These are phyloP conservation scores for Aspergillus piperis DNA, from an alignment of 2,329 filamentous ascomycete species.

Conservation along the genomic window DNA sequence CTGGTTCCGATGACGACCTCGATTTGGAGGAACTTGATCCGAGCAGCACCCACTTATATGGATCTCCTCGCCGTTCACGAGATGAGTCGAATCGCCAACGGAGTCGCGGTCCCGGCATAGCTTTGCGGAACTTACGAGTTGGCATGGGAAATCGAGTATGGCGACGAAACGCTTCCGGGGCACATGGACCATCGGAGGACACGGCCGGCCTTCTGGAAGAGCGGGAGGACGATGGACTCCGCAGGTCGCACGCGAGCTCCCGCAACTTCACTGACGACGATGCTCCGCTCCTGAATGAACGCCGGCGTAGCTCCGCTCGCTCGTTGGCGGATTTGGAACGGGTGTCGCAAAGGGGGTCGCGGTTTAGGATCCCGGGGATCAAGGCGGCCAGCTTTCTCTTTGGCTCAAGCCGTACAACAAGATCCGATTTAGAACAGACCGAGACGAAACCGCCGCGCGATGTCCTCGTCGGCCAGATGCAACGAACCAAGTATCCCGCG, in stretches of 20 bases:
- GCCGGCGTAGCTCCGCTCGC: constrained; percentile 43
- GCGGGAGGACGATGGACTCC: constrained; percentile 55
- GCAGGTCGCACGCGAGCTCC: constrained; percentile 62
- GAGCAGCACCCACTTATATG: constrained; percentile 28
- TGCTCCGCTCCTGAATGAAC: constrained; percentile 66
- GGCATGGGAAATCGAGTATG: constrained; percentile 48
- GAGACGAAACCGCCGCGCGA: constrained; percentile 62
- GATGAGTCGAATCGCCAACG: constrained; percentile 31
- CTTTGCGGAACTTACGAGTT: constrained; percentile 53
- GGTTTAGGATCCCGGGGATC: constrained; percentile 68
- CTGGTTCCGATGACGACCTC: constrained; percentile 47
- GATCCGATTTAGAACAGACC: constrained; percentile 45
- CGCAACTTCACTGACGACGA: constrained; percentile 65
- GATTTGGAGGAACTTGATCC: constrained; percentile 51
- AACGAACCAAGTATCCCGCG: constrained; percentile 75
- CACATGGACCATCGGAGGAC: constrained; percentile 56
- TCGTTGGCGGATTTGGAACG: constrained; percentile 37
- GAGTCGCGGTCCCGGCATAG: constrained; percentile 43
- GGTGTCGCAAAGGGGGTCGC: constrained; percentile 54
- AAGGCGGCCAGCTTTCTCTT: constrained; percentile 48
- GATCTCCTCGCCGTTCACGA: constrained; percentile 25
- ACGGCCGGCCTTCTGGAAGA: constrained; percentile 67
- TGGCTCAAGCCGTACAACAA: constrained; percentile 25
- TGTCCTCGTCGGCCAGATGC: constrained; percentile 72
- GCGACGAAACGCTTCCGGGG: constrained; percentile 44